These are phyloP conservation scores for Teratosphaeriaceae sp. DNA, from an alignment of 2,329 filamentous ascomycete species.

Conservation along the genomic window DNA sequence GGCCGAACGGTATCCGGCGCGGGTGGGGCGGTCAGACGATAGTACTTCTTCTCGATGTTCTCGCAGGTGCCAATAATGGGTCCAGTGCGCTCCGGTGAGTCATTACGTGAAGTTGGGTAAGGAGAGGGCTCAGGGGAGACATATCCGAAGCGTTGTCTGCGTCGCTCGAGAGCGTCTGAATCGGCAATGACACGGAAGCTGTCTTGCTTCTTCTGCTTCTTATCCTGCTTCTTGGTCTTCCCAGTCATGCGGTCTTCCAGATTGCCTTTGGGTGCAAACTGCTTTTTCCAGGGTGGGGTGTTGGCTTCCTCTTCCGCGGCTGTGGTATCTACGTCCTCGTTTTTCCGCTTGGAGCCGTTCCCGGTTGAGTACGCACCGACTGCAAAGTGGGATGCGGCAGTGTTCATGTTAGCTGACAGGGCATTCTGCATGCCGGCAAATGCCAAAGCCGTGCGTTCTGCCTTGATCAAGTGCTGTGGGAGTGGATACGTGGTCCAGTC, in stretches of 20 bases:
- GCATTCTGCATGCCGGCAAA: constrained; percentile 20
- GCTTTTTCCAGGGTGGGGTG: constrained; percentile 67
- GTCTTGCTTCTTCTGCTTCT: constrained; percentile 32
- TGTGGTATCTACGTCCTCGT: constrained; percentile 54
- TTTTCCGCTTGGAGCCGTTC: constrained; percentile 70
- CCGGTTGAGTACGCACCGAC: constrained; percentile 1
- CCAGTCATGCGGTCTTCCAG: constrained; percentile 74
- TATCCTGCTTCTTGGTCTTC: constrained; percentile 42
- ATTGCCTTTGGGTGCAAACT: constrained; percentile 42
- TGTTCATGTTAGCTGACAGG: constrained; percentile 25
- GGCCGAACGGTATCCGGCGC: constrained; percentile 86
- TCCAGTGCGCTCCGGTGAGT: constrained; percentile 45
- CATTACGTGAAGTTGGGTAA: constrained; percentile 35
- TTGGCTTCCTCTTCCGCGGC: constrained; percentile 43
- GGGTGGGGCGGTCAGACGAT: constrained; percentile 85
- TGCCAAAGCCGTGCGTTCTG: constrained; percentile 53
- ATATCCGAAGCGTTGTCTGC: constrained; percentile 70
- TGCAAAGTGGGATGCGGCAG: neutral
- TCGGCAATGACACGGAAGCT: constrained; percentile 44
- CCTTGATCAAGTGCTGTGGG: constrained; percentile 74
- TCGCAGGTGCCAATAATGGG: constrained; percentile 84
- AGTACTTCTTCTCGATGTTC: constrained; percentile 84
- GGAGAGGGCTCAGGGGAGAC: constrained; percentile 48
- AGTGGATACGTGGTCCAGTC: constrained; percentile 81
- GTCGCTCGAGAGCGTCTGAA: constrained; percentile 77